Base-by-base conservation (phyloP, 345 rosid genomes). In the Lepidium aucheri region DNA sequence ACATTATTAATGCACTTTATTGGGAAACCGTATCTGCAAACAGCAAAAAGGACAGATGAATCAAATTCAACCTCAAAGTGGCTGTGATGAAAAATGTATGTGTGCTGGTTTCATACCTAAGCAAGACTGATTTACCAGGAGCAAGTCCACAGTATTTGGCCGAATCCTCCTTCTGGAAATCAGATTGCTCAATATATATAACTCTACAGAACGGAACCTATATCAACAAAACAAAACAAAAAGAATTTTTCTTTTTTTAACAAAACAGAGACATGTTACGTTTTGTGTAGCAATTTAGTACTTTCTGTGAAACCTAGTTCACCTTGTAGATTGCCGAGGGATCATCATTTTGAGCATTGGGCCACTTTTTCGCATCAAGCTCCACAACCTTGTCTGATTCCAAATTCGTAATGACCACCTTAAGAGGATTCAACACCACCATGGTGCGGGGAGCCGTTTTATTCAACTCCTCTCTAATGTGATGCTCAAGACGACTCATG, bases 321-420 rank as follows among this genome's bases (percentile, higher is more conserved):
- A 86, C 95, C 92, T 88, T 86, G 76, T 86, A 90, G 34, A 86
- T 68, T 46, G 87, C 74, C 34, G 81, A 81, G 46, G 75, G 57
- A 63, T 86, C 84, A 43, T 79, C 83, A 38, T 69, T 47, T 41
- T 52, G 77, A 69, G 84, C 86, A 68, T 90, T 86, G 13, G 87
- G 89, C 95, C 95, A 90, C 73, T 63, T 83, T 77, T 84, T 84
- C 28, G 92, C 97, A 68, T 87, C 92, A 60, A 90, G 85, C 72
- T 86, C 79, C 68, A 86, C 62, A 46, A 77, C 58, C 33, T 74
- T 65, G 53, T 79, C 81, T 7, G 92, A 58, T 30, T 86, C 84
- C 69, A 94, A 60, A 78, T 90, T 94, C 65, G 92, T 82, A 56
- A 94, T 83, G 40, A 73, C 55, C 53, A 90, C 93, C 84, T 94